Base-by-base conservation (phyloP, 805 yeast species). In the Saccharomycopsis sp. region DNA sequence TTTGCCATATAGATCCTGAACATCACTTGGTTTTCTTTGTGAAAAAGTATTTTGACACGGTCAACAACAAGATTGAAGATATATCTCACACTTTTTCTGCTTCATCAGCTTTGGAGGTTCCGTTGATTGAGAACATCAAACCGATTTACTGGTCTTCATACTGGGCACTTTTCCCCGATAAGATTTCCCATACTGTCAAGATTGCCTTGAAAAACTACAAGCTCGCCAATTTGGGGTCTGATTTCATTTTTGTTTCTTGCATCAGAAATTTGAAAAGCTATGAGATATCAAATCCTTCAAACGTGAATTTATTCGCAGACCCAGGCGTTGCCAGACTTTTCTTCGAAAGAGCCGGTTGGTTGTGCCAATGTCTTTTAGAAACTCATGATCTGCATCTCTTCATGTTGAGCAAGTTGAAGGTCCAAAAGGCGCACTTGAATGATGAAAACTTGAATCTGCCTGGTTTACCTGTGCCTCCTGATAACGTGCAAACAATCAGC, bases 91-190 rank as follows among this genome's bases (percentile, higher is more conserved):
- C 15, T n/a, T 15, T 38, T 12, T 29, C 38, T 10, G 22, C 41
- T 5, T n/a, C n/a, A n/a, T 19, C 30, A 10, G 33, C 25, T 6
- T 10, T 26, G 10, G 46, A 38, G 13, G 23, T 25, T 19, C 41
- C 37, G 9, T 13, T 45, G 19, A 30, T 41, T 19, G 49, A 45
- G 34, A 12, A 31, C n/a, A 13, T 16, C 9, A 45, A 45, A 30
- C 17, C 42, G 15, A 36, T 35, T 10, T 33, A 42, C 18, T 31
- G 37, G 31, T n/a, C n/a, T n/a, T n/a, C n/a, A n/a, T n/a, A n/a
- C n/a, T n/a, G n/a, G n/a, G 39, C 34, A n/a, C n/a, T n/a, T n/a
- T n/a, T n/a, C n/a, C n/a, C n/a, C n/a, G n/a, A n/a, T n/a, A n/a
- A n/a, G n/a, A n/a, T n/a, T n/a, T n/a, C 8, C 29, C 17, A 8